These are phyloP conservation scores for Hanseniaspora sp. DNA, from an alignment of 1,139 yeast species.

Conservation along the genomic window DNA sequence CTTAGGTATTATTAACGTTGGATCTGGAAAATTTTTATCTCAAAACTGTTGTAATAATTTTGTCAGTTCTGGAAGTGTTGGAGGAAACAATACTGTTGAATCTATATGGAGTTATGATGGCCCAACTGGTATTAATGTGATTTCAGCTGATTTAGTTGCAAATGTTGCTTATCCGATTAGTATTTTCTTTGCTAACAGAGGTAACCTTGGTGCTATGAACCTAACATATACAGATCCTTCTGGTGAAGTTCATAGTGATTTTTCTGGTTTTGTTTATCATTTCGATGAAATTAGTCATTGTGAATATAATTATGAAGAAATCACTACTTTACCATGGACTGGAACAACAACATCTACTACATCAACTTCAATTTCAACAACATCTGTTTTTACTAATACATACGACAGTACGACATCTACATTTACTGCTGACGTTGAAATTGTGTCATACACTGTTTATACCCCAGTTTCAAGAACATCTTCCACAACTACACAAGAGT, in stretches of 20 bases:
- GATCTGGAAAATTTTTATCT: conserved; percentile 62
- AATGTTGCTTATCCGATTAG: conserved; percentile 20
- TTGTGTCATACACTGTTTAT: not conserved
- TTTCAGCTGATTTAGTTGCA: not conserved
- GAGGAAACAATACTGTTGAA: not conserved
- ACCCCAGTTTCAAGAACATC: not conserved
- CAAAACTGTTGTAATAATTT: conserved; percentile 16
- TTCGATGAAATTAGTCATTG: not conserved
- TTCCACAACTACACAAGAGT: not conserved
- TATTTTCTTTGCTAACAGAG: conserved; percentile 20
- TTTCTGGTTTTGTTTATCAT: not conserved
- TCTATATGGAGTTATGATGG: conserved; percentile 6
- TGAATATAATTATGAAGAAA: not conserved
- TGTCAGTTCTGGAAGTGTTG: not conserved
- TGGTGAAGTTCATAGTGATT: conserved; percentile 17
- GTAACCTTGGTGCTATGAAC: conserved; percentile 17
- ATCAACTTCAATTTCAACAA: not conserved
- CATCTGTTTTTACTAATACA: not conserved
- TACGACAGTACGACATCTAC: not conserved
- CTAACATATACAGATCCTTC: conserved; percentile 18
- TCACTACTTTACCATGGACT: not conserved
- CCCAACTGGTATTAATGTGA: conserved; percentile 4
- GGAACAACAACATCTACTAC: not conserved
- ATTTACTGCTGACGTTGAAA: not conserved
- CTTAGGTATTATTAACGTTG: conserved; percentile 95